These are phyloP conservation scores for Ramularia collo-cygni DNA, from an alignment of 2,329 filamentous ascomycete species.

Conservation along the genomic window DNA sequence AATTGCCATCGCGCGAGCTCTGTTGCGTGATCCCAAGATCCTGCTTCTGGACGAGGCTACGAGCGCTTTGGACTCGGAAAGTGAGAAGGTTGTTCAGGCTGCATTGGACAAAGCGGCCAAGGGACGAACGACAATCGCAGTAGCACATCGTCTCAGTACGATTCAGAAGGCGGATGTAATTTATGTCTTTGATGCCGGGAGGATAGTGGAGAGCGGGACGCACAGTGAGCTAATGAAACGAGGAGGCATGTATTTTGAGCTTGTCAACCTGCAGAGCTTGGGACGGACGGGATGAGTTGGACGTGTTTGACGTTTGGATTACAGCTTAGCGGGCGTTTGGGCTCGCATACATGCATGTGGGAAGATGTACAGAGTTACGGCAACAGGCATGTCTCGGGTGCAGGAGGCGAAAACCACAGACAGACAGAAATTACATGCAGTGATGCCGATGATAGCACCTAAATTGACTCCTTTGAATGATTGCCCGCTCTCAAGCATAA, in stretches of 20 bases:
- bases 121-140: conserved; percentile 71
- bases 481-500: too few species aligned
- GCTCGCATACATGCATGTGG: too few species aligned
- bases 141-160: conserved; percentile 84
- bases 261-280: conserved; percentile 34
- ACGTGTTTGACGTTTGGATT: too few species aligned
- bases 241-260: conserved; percentile 36
- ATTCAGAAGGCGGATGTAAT: conserved; percentile 94
- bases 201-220: conserved; percentile 76
- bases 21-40: conserved; percentile 86
- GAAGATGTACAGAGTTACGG: too few species aligned
- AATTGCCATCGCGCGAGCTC: conserved; percentile 82
- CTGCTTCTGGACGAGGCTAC: conserved; percentile 75
- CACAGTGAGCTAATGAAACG: conserved; percentile 52
- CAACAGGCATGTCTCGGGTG: too few species aligned
- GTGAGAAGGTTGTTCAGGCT: conserved; percentile 72
- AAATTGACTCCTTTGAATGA: too few species aligned
- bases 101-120: conserved; percentile 76
- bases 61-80: conserved; percentile 62
- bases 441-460: too few species aligned
- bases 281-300: conserved; percentile 18
- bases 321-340: too few species aligned
- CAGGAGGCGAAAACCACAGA: too few species aligned
- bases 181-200: conserved; percentile 90
- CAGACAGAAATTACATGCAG: too few species aligned